Percentiles rank a stretch among this genome's conserved stretches.
Evolutionary conservation across 192 early-diverging fungal genomes (phyloP).

Genomic region (Coemansia brasiliensis): DNA sequence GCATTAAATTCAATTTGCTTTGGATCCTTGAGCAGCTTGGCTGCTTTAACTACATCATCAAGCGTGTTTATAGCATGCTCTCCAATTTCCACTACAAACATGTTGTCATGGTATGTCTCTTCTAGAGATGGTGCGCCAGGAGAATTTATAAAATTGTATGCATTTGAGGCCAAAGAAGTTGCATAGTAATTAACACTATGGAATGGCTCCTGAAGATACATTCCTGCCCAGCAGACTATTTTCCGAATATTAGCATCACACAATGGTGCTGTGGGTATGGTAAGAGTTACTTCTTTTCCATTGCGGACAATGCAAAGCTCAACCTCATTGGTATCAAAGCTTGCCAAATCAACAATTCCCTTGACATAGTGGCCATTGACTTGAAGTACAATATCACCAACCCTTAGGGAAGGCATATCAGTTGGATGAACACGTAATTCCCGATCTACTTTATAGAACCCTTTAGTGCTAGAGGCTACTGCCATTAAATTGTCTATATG

Average conservation of each 20-base stretch:
- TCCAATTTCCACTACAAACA: slow-evolving; percentile 28
- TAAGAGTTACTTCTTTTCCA: slow-evolving; percentile 11
- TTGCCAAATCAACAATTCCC: slow-evolving; percentile 23
- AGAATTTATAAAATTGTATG: slow-evolving; percentile 7
- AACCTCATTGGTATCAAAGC: slow-evolving; percentile 12
- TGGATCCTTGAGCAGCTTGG: slow-evolving; percentile 9
- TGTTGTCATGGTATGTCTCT: neutral
- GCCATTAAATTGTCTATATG: slow-evolving; percentile 9
- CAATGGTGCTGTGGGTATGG: slow-evolving; percentile 21
- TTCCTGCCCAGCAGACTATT: slow-evolving; percentile 32
- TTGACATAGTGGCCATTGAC: slow-evolving; percentile 10
- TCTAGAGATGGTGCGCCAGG: neutral
- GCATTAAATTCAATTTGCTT: slow-evolving; percentile 13
- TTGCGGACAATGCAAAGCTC: slow-evolving; percentile 31
- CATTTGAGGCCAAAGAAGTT: slow-evolving; percentile 9
- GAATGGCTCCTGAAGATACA: slow-evolving; percentile 33
- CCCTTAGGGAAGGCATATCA: slow-evolving; percentile 8
- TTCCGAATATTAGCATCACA: slow-evolving; percentile 11
- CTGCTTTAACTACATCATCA: slow-evolving; percentile 25
- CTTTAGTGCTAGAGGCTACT: no score
- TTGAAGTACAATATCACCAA: slow-evolving; percentile 34
- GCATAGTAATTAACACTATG: slow-evolving; percentile 14
- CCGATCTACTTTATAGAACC: slow-evolving; percentile 1
- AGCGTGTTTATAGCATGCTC: slow-evolving; percentile 13
- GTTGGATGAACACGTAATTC: slow-evolving; percentile 5